Evolutionary conservation across 768 basidiomycete species (phyloP), one percentile per base, ranked within the genome.

Genomic region (Kockovaella imperatae): DNA sequence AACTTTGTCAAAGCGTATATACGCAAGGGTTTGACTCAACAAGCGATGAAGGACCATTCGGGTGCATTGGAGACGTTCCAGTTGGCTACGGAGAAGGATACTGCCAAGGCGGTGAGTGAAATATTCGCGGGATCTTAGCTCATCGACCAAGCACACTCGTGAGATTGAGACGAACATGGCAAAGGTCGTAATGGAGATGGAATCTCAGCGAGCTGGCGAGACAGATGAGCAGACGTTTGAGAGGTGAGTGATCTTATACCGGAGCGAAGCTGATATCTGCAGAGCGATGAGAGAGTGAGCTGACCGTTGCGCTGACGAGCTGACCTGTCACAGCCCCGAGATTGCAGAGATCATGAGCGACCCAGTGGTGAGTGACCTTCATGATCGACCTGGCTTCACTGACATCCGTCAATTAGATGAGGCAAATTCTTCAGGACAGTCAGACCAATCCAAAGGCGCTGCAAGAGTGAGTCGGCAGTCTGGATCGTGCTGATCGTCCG

Each of bases 1-100:
- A 76, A 75, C 42, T 95, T 96, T 65, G 87, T 93, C 73, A 97
- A 91, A 74, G 95, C 87, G 7, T 84, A 96, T 74, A 84, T 99
- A 57, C 87, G 95, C 59, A 97, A 97, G 74, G 79, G 84, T 20
- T 80, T 80, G 61, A 81, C 96, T 36, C 74, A 93, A 29, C 80
- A 80, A 65, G 79, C 81, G 29, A 96, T 97, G 93, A 86, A 87
- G 54, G 91, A 97, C 20, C 81, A 86, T 70, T 79, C 82, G 28
- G 84, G 86, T 69, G 88, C 90, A 3, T 76, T 96, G 52, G 84
- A 88, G 61, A 86, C 83, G 4, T 73, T 81, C 35, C 86, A 95
- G 68, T 77, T 77, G 64, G 90, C 90, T 3, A 74, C 77, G 21
- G 82, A 85, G 17, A 77, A 79, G 39, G 95, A 97, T 66, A 77